These are phyloP conservation scores for Trichocladium antarcticum DNA, from an alignment of 495 filamentous ascomycete genomes.

Conservation along the genomic window DNA sequence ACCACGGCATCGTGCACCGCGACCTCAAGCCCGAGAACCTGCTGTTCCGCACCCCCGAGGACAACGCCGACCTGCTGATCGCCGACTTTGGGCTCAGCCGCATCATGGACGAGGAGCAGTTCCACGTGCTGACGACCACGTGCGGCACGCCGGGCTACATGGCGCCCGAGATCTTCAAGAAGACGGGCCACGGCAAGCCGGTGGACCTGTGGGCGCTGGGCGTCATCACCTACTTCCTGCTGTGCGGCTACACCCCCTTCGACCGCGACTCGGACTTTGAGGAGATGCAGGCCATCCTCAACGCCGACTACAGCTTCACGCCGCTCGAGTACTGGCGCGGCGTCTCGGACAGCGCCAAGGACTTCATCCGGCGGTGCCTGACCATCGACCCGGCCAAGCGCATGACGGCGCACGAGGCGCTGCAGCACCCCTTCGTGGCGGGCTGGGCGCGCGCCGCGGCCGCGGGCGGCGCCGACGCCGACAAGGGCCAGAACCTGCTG, in stretches of 20 bases:
- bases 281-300: constrained; percentile 97
- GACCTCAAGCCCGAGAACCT: constrained; percentile 68
- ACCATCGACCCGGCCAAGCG: constrained; percentile 77
- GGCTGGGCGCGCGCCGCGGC: constrained; percentile 32
- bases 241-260: constrained; percentile 97
- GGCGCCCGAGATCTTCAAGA: constrained; percentile 86
- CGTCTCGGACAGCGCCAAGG: constrained; percentile 71
- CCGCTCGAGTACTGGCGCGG: constrained; percentile 93
- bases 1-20: constrained; percentile 95
- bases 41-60: constrained; percentile 67
- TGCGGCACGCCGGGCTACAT: constrained; percentile 98
- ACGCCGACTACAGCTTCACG: constrained; percentile 93
- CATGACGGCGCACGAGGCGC: constrained; percentile 90
- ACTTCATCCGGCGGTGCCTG: constrained; percentile 75
- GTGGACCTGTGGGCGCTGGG: constrained; percentile 97
- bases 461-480: constrained; percentile 37
- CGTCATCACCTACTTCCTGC: constrained; percentile 93
- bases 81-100: constrained; percentile 89
- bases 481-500: constrained; percentile 79
- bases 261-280: constrained; percentile 95
- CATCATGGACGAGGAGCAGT: constrained; percentile 99
- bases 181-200: constrained; percentile 74
- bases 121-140: constrained; percentile 93
- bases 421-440: constrained; percentile 79
- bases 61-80: constrained; percentile 82